A percentile compares a stretch with the other conserved stretches of the same genome.
These are phyloP conservation scores for Globisporangium uncinulatum DNA, from an alignment of 352 stramenopile genomes.

Conservation along the genomic window DNA sequence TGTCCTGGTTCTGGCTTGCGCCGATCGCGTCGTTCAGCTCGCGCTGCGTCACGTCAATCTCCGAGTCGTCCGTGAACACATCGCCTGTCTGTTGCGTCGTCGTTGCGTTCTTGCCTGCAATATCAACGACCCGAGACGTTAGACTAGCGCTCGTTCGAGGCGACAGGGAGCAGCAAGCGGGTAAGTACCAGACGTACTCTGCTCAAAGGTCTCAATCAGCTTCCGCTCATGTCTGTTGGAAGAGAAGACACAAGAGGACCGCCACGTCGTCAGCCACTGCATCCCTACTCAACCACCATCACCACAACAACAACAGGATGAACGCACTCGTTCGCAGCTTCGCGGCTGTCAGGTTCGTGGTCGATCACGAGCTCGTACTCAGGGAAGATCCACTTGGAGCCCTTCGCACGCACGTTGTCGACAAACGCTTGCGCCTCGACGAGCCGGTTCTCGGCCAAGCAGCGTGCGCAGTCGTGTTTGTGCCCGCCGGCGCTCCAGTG, in stretches of 20 bases:
- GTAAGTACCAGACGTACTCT: slow-evolving; percentile 24
- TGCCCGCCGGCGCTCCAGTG: slow-evolving; percentile 65
- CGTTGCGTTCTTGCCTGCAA: slow-evolving; percentile 5
- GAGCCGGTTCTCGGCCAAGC: slow-evolving; percentile 18
- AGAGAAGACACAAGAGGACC: not conserved
- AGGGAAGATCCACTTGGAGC: slow-evolving; percentile 74
- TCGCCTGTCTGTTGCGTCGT: slow-evolving; percentile 23
- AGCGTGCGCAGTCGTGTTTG: slow-evolving; percentile 55
- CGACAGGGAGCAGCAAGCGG: not conserved
- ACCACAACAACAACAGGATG: slow-evolving; percentile 3
- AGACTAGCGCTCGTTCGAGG: not conserved
- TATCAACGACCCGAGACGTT: not conserved
- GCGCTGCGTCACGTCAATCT: slow-evolving; percentile 68
- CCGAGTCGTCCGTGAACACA: slow-evolving; percentile 62
- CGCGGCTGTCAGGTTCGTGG: slow-evolving; percentile 51
- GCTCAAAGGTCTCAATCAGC: slow-evolving; percentile 65
- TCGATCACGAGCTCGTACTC: slow-evolving; percentile 77
- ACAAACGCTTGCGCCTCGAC: slow-evolving; percentile 30
- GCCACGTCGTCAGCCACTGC: not conserved
- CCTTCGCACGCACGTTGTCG: slow-evolving; percentile 31
- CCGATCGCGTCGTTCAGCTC: slow-evolving; percentile 72
- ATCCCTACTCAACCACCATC: not conserved
- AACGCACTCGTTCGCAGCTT: slow-evolving; percentile 55
- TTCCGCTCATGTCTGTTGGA: slow-evolving; percentile 46
- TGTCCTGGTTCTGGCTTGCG: slow-evolving; percentile 54